Base-by-base conservation (phyloP, 208 protist species). In the Trypanosoma grayi region DNA sequence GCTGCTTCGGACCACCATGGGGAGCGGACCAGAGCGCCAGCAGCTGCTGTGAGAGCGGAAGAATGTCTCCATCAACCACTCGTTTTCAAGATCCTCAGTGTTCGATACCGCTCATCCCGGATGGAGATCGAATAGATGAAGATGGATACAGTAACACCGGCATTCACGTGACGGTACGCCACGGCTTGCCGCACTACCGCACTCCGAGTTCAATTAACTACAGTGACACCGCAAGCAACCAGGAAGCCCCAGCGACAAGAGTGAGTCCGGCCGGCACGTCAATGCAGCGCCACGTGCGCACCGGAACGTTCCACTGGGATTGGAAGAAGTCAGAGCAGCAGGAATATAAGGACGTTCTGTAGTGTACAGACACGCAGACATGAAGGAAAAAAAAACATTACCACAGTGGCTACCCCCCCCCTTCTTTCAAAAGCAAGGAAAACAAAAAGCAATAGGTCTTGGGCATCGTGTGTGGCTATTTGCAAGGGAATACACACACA, bases 291-390 rank as follows among this genome's bases (percentile, higher is more conserved):
- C 55, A 30, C 22, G 30, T 58, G 31, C 71, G 57, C 43, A 64
- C 54, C 13, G 59, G 67, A 24, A 67, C 46, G 24, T 82, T 73
- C 66, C 60, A 66, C 4, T 82, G 75, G 75, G 75, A 79, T 53
- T 85, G 79, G 79, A 70, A 65, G 25, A 73, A 59, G 40, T 61
- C 52, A 16, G 44, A 30, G 30, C 33, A 70, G 5, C 68, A 81
- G 20, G 53, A 75, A 18, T 60, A 55, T 11, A 68, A 70, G 1
- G 79, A 85, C 20, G 69, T 71, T 33, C 70, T 51, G 30, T 40
- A 60, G 39, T 43, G 39, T 13, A 50, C 24, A 5, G 30, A 50
- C 44, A 50, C 8, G 30, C 22, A 6, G 6, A 51, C 16, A 28
- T 18, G 24, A 33, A 31, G 14, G 13, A 30, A 6, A 5, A n/a